Conservation (phyloP, 352 stramenopile genomes). For the Phytophthora capsici region DNA sequence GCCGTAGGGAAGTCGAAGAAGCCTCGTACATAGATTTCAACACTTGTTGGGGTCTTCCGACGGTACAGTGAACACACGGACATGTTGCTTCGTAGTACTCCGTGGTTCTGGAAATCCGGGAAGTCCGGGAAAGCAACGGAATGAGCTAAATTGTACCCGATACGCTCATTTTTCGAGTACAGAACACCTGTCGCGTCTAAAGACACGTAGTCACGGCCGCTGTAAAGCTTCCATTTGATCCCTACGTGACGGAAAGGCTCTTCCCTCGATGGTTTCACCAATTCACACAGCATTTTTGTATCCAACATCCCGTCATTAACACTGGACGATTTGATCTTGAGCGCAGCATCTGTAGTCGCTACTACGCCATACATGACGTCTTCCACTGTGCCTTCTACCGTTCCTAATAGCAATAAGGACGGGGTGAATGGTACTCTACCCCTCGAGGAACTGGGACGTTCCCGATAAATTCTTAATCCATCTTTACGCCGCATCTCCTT, state of each 20-base stretch:
- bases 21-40: conserved; percentile 47
- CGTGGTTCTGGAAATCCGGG: conserved; percentile 26
- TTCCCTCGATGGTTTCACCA: conserved; percentile 31
- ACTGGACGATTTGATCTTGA: conserved; percentile 51
- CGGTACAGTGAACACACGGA: conserved; percentile 50
- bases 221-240: conserved; percentile 51
- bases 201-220: conserved; percentile 51
- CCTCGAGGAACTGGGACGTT: conserved; percentile 10
- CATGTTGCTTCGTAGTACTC: conserved; percentile 47
- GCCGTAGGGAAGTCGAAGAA: conserved; percentile 47
- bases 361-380: conserved; percentile 61
- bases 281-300: conserved; percentile 44
- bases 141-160: conserved; percentile 53
- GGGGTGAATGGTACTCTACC: conserved; percentile 26
- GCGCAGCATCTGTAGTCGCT: conserved; percentile 35
- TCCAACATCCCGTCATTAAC: conserved; percentile 52
- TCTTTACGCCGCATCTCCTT: conserved; percentile 42
- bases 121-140: conserved; percentile 48
- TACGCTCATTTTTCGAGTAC: conserved; percentile 24
- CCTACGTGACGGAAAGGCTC: conserved; percentile 48
- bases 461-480: conserved; percentile 35
- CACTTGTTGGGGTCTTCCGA: conserved; percentile 33
- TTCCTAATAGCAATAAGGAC: conserved; percentile 51
- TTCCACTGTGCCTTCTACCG: conserved; percentile 50
- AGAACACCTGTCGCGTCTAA: conserved; percentile 45